phyloP scores from a whole-genome alignment of 164 flowering plant species.

The Magnolia sinica region DNA sequence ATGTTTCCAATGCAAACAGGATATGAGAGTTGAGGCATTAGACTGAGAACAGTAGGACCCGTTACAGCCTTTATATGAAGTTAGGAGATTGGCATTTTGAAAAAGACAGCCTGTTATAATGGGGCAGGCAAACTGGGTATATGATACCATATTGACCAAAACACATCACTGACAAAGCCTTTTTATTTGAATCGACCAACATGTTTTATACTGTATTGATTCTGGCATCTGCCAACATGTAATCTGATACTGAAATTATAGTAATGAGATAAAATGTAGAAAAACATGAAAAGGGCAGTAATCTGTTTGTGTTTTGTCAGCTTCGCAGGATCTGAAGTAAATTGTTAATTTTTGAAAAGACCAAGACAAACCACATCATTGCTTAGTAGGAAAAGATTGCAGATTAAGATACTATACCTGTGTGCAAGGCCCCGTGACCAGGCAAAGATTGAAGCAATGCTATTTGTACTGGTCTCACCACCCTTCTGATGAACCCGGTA shows the following conservation, averaged over 20 bases:
- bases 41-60: not conserved
- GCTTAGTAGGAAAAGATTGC: not conserved
- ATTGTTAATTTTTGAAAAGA: not conserved
- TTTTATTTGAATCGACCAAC: no score
- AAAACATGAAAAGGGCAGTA: not conserved
- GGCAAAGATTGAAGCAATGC: slow-evolving; percentile 98
- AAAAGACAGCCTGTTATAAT: no score
- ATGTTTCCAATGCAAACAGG: not conserved
- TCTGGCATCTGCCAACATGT: no score
- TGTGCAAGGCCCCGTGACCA: slow-evolving; percentile 98
- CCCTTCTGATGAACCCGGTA: slow-evolving; percentile 94
- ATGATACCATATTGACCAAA: no score
- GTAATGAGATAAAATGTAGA: no score
- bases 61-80: not conserved
- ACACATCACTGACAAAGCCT: no score
- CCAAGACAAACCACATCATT: not conserved
- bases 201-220: no score
- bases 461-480: slow-evolving; percentile 98
- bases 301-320: not conserved
- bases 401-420: slow-evolving; percentile 38
- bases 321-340: not conserved
- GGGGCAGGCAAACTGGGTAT: no score
- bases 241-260: no score
- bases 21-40: not conserved
- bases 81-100: no score